Conservation (phyloP, 1,139 yeast genomes). For the Sugiyamaella neomexicana region DNA sequence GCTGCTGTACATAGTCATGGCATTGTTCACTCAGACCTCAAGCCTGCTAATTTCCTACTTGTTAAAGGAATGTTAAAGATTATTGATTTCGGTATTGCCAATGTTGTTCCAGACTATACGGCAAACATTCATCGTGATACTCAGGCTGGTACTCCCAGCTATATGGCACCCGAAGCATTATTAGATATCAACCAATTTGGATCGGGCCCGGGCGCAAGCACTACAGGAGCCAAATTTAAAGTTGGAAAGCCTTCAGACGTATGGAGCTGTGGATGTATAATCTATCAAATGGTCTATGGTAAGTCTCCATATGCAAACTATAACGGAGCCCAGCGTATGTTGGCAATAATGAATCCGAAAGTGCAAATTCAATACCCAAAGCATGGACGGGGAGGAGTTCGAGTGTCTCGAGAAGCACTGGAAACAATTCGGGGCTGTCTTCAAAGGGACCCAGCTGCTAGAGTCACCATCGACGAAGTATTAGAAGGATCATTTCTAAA, state of each 20-base stretch:
- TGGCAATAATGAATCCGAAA: slow-evolving; percentile 86
- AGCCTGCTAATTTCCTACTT: slow-evolving; percentile 91
- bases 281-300: slow-evolving; percentile 94
- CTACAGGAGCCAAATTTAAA: slow-evolving; percentile 47
- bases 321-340: slow-evolving; percentile 73
- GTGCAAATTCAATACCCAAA: slow-evolving; percentile 71
- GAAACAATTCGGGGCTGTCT: slow-evolving; percentile 75
- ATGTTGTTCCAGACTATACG: slow-evolving; percentile 91
- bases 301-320: slow-evolving; percentile 85
- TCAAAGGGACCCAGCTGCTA: slow-evolving; percentile 64
- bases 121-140: slow-evolving; percentile 85
- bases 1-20: slow-evolving; percentile 84
- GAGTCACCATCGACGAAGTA: slow-evolving; percentile 67
- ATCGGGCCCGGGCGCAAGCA: slow-evolving; percentile 28
- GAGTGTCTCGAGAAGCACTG: slow-evolving; percentile 68
- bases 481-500: slow-evolving; percentile 62
- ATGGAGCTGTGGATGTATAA: slow-evolving; percentile 97
- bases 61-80: slow-evolving; percentile 83
- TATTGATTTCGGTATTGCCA: slow-evolving; percentile 95
- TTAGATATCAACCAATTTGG: slow-evolving; percentile 54
- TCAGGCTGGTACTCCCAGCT: slow-evolving; percentile 94
- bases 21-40: slow-evolving; percentile 90
- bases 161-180: slow-evolving; percentile 97
- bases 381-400: slow-evolving; percentile 59
- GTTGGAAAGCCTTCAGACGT: slow-evolving; percentile 96